Evolutionary conservation across 2,329 filamentous ascomycete genomes (phyloP), one percentile per base, ranked within the genome.

Genomic region (Didymosphaeria variabile): DNA sequence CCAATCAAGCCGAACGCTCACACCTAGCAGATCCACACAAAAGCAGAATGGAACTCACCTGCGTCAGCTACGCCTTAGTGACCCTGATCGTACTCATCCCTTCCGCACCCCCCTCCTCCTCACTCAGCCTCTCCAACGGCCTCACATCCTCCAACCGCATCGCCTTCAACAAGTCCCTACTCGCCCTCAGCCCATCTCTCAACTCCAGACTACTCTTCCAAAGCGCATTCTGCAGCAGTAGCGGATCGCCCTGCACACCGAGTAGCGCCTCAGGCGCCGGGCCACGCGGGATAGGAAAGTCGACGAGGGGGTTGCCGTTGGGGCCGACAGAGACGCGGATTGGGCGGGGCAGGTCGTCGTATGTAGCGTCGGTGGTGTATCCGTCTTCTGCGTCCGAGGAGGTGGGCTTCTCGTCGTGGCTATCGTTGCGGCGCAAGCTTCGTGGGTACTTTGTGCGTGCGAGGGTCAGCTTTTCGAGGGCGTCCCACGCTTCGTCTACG

Each of bases 401-500:
- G 15, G 42, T 58, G 1, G 64, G 57, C 10, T 64, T 61, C 6
- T 72, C 59, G 60, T 76, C 63, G 44, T 59, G 50, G n/a, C 57
- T 67, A n/a, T 67, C 67, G 9, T 59, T 63, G 50, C 68, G 66
- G 19, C 70, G 67, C 19, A 61, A 40, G 1, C 13, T n/a, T 17
- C 62, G 61, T 10, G 65, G 58, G n/a, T 67, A 60, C 1, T 61
- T 52, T 17, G 50, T 61, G 53, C 66, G 66, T 34, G 61, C 58
- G n/a, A 69, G 53, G 3, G 61, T 65, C 2, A 66, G 52, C 2
- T 69, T 69, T 31, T 77, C 75, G 38, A 76, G 71, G 0, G 47
- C 59, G 21, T 77, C 75, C 75, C 75, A 78, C 9, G 75, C 68
- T 21, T 76, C 73, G 61, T 78, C 76, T 15, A 76, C 60, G 40